Conservation (phyloP, 106 monocot genomes). For the Dendrobium chrysotoxum region DNA sequence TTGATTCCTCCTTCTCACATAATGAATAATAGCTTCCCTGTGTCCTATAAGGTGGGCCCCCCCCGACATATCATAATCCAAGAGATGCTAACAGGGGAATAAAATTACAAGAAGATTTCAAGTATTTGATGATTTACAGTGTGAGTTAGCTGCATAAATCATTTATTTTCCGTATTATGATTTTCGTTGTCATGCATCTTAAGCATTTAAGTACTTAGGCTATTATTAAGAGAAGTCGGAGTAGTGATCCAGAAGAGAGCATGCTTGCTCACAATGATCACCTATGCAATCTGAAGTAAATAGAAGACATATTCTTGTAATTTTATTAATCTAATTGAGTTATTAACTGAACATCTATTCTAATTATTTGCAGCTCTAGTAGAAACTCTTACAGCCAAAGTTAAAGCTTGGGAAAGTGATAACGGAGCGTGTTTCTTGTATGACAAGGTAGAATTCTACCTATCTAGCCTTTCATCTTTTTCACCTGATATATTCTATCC, state of each 20-base stretch:
- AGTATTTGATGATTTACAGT: not conserved
- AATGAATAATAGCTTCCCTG: too few relatives aligned
- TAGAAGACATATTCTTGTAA: not conserved
- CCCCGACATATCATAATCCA: too few relatives aligned
- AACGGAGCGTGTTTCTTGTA: conserved; percentile 60
- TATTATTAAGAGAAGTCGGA: too few relatives aligned
- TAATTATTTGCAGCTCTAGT: conserved; percentile 45
- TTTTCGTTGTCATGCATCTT: too few relatives aligned
- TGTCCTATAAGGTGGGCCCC: too few relatives aligned
- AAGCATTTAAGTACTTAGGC: not conserved
- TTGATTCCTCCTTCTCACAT: too few relatives aligned
- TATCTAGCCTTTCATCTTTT: not conserved
- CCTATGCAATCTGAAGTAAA: not conserved
- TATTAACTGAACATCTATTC: not conserved
- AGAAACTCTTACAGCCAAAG: conserved; percentile 58
- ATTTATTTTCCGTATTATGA: not conserved
- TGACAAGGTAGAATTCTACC: conserved; percentile 36
- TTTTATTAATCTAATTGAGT: not conserved
- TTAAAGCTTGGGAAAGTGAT: conserved; percentile 80
- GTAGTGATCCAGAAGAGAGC: not conserved
- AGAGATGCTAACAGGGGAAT: not conserved
- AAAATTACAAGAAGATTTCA: not conserved
- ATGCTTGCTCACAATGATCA: not conserved
- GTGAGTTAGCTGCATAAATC: not conserved
- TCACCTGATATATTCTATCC: not conserved